Base-by-base conservation (phyloP, 257 asterid genomes). In the Plantago ovata region DNA sequence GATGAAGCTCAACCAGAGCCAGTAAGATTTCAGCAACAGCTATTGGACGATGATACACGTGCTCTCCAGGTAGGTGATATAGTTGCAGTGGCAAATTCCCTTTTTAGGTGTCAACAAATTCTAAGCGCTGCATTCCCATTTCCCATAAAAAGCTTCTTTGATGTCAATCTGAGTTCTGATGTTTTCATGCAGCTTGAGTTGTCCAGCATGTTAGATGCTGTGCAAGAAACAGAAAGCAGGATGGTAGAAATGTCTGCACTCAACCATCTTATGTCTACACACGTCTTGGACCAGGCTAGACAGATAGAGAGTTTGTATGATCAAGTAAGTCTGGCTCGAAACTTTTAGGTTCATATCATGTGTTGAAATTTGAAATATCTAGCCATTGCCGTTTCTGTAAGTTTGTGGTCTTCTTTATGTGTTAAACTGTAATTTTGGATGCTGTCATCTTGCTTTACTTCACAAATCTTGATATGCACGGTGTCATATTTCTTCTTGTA, bases 231-330 rank as follows among this genome's bases (percentile, higher is more conserved):
- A 13, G 95, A 92, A 69, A 82, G 89, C 24, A 92, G 86, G 80
- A 92, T 92, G 95, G 77, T 92, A 52, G 98, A 92, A 67, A 77
- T 92, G 90, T 88, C 95, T 66, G 98, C 96, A 0, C 68, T 92
- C 63, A 92, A 88, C 79, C 95, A 88, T 67, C 95, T 88, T 69
- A 88, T 88, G 95, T 92, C 98, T 28, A 92, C 96, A 15, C 95
- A 88, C 71, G 95, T 92, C 62, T 44, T 88, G 73, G 95, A 92
- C 53, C 98, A 92, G 69, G 78, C 95, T 46, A 95, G 85, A 53
- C 96, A 92, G 81, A 92, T 92, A 20, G 98, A 92, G 74, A 66
- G 58, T 62, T 69, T 92, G 76, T 92, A 81, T 50, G 94, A 82
- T 38, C 94, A 92, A 96, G 95, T 48, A 20, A 58, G 38, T 58